These are phyloP conservation scores for Dendrobium huoshanense DNA, from an alignment of 106 monocot genomes.

Conservation along the genomic window DNA sequence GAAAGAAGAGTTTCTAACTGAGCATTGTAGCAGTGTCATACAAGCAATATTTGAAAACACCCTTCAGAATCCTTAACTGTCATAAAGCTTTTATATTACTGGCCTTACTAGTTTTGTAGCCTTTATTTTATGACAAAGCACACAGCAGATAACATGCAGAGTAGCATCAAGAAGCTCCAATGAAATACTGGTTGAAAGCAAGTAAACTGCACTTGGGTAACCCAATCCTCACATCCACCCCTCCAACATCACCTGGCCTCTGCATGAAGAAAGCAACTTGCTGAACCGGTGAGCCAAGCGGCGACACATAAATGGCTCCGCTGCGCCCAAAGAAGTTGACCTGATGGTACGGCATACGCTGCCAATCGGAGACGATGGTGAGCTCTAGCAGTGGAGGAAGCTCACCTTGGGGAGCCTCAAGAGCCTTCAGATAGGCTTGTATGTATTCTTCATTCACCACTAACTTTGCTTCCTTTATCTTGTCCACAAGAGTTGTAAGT, in stretches of 20 bases:
- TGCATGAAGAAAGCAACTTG: constrained; percentile 47
- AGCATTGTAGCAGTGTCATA: not conserved
- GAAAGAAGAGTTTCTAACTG: not conserved
- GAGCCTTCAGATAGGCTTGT: constrained; percentile 24
- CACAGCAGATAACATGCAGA: not conserved
- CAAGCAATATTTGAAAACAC: not conserved
- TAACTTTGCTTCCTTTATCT: constrained; percentile 30
- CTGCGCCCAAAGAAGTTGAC: constrained; percentile 28
- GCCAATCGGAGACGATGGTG: constrained; percentile 44
- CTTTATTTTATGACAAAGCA: not conserved
- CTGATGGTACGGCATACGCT: constrained; percentile 31
- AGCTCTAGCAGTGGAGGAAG: constrained; percentile 36
- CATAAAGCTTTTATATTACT: constrained; percentile 9
- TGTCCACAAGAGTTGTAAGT: constrained; percentile 18
- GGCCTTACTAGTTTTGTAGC: not conserved
- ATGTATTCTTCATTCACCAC: constrained; percentile 24
- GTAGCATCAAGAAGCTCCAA: not conserved
- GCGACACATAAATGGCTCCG: constrained; percentile 10
- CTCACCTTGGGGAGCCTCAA: constrained; percentile 16
- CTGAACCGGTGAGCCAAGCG: constrained; percentile 24
- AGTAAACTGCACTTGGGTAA: constrained; percentile 1
- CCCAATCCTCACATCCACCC: constrained; percentile 40
- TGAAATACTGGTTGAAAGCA: not conserved
- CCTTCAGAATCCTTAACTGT: constrained; percentile 6
- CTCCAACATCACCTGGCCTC: constrained; percentile 28